Base-by-base conservation (phyloP, 352 stramenopile species). In the Phytophthora tubulina region DNA sequence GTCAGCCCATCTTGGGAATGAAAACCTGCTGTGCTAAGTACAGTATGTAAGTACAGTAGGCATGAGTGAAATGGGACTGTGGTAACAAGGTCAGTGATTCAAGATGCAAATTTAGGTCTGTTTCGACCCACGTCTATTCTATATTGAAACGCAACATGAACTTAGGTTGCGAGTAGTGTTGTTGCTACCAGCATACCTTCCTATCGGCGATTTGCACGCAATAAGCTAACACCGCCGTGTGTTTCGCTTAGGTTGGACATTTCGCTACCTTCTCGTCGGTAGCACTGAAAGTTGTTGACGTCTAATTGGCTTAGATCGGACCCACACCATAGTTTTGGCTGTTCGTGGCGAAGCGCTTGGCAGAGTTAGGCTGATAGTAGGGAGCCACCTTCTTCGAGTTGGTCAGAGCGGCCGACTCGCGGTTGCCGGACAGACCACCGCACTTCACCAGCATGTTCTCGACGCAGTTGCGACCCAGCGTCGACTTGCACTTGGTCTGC, bases 381-480 rank as follows among this genome's bases (percentile, higher is more conserved):
- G 31, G 39, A 36, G 49, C 49, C 32, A 67, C 64, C 38, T 63
- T 67, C 55, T 72, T 67, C 21, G 55, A 46, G 58, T 67, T 67
- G 59, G 46, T 51, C 33, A 67, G 36, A 2, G 48, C 59, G 1
- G 59, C 59, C 27, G 59, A 68, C 56, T 63, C 59, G 45, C 67
- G 51, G 59, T 64, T 74, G 30, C 58, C 52, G 45, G 59, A 42
- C 27, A 71, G 17, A 9, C 13, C 7, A 11, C 66, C 70, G 30
- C 66, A 63, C n/a, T 66, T 73, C 8, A 64, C 66, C 33, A 81
- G 11, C 51, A 45, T 66, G 62, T 80, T 78, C 21, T 67, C 35
- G 10, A 69, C 48, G 44, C 75, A 82, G n/a, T 35, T 48, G 45
- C 76, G 72, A 14, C 72, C 82, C 68, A 72, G 56, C 6, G 56